Base-by-base conservation (phyloP, 768 basidiomycete species). In the Pleurotus giganteus region DNA sequence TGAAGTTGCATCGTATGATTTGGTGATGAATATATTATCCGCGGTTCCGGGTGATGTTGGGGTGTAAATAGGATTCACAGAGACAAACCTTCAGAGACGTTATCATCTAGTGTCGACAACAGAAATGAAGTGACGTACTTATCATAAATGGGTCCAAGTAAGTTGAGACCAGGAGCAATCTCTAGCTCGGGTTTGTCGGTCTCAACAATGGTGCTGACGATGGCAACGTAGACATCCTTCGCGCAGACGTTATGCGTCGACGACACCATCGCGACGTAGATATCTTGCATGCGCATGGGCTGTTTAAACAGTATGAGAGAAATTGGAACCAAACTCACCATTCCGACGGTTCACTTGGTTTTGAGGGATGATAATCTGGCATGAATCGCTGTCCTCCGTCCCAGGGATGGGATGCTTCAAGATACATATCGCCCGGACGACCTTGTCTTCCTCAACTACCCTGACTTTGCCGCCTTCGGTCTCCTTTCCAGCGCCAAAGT, bases 161-260 rank as follows among this genome's bases (percentile, higher is more conserved):
- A 86, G 63, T 88, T 83, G 51, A 98, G 83, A 61, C 92, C 97
- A 47, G 96, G 93, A n/a, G 74, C 71, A 61, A 99, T 93, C 74
- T 99, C 97, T 37, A 82, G 76, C 71, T 98, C 95, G 19, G 97
- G 97, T 56, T 81, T 84, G 68, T 85, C 80, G 2, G 97, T 98
- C 76, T 99, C 97, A 55, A 98, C 95, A 64, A 99, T 89, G 21
- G 96, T 98, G 63, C 94, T 97, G 61, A 99, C 97, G 62, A 99
- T 99, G 42, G 95, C 97, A 61, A 99, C 83, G 70, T 93, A 94
- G 57, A 98, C 72, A 65, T 94, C 93, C 72, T 95, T 92, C 8
- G 97, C 93, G 62, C 93, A 95, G 61, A 99, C 97, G 64, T 96
- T 96, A 76, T 98, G 97, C 12, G 94, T 94, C 31, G 92, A 85